A percentile compares a stretch with the other conserved stretches of the same genome.
Evolutionary conservation across 139 green algal genomes (phyloP).

Genomic region (Gonium pectorale): DNA sequence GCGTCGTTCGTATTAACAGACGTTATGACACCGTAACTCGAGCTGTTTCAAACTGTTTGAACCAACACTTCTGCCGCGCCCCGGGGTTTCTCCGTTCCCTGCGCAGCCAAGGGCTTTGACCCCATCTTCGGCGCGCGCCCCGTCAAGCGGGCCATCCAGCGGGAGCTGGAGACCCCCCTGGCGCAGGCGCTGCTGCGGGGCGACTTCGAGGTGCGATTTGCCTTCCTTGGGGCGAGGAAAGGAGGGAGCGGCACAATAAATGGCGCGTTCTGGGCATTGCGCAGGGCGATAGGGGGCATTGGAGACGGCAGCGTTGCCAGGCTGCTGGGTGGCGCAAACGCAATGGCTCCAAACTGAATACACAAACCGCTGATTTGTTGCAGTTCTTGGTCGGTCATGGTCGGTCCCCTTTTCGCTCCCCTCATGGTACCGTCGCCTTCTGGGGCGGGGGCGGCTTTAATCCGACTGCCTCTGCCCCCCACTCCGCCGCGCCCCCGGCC

Average conservation of each 20-base stretch:
- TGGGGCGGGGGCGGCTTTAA: too few species aligned
- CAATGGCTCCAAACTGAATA: too few species aligned
- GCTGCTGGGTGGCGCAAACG: neutral
- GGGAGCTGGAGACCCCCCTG: slow-evolving; percentile 94
- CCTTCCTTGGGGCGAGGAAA: neutral
- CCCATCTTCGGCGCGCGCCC: slow-evolving; percentile 94
- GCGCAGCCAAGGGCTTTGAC: slow-evolving; percentile 88
- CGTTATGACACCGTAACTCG: neutral
- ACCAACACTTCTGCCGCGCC: neutral
- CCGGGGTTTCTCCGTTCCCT: slow-evolving; percentile 2
- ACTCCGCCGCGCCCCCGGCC: too few species aligned
- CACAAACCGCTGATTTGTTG: too few species aligned
- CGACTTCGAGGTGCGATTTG: slow-evolving; percentile 58
- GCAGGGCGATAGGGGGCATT: neutral
- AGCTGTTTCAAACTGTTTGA: neutral
- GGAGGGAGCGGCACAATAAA: neutral
- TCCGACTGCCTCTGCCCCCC: too few species aligned
- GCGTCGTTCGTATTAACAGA: neutral
- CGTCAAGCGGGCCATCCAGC: slow-evolving; percentile 96
- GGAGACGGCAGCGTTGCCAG: too few species aligned
- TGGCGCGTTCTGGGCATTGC: neutral
- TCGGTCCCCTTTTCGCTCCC: neutral
- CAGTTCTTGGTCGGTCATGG: too few species aligned
- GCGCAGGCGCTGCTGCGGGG: slow-evolving; percentile 71
- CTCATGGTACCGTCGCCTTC: too few species aligned